Base-by-base conservation (phyloP, 305 asterid species). In the Fraxinus angustifolia region DNA sequence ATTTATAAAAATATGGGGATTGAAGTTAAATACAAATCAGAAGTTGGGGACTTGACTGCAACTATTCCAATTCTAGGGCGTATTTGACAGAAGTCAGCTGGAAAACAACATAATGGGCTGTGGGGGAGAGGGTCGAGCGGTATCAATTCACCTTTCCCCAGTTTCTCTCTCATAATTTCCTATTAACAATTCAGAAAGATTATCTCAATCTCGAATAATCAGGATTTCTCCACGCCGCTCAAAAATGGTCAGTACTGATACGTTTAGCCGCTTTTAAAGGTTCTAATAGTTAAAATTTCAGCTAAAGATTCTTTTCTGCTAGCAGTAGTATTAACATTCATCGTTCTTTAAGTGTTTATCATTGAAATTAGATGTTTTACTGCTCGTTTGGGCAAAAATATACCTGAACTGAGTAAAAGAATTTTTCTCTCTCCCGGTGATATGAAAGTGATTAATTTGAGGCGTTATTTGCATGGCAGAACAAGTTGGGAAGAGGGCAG, bases 401-500 rank as follows among this genome's bases (percentile, higher is more conserved):
- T 78, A 40, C 40, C 35, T 65, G 35, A 1, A 26, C 73, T 65
- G n/a, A 3, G 30, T 28, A 28, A 26, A 23, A 8, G 12, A n/a
- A 23, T 3, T 62, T 65, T 65, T 26, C 3, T 26, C 10, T 21
- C 68, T 8, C 31, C 21, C 11, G 11, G 12, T 17, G 67, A 56
- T 19, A 56, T 56, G 28, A 17, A 62, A 75, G 80, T 82, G 76
- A 75, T 77, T 79, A 56, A 23, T 56, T 35, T 83, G 60, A 36
- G 80, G 76, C 83, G 76, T 40, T 77, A 6, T 86, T 81, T 86
- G 70, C 74, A 42, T 87, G 85, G 21, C 92, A 94, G 99, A 93
- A 93, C 86, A 96, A 94, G 89, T 79, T 96, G 88, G 96, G 94
- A 70, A 89, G 98, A 90, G 97, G 97, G 71, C 94, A 93, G 74